These are phyloP conservation scores for Aspergillus indologenus DNA, from an alignment of 495 filamentous ascomycete genomes.

Conservation along the genomic window DNA sequence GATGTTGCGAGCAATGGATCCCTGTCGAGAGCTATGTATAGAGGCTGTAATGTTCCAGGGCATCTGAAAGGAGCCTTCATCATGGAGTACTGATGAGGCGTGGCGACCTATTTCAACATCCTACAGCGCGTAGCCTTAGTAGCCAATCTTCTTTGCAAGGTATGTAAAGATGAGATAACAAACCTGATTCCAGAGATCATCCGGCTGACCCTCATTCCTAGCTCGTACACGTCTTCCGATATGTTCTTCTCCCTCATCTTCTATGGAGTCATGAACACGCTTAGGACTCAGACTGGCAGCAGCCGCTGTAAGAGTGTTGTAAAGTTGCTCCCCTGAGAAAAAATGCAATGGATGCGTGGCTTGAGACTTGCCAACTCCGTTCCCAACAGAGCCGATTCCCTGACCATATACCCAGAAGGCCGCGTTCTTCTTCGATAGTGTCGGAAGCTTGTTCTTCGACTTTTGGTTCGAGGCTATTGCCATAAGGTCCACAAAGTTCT, in stretches of 20 bases:
- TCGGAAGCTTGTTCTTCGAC: conserved; percentile 32
- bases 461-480: conserved; percentile 44
- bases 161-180: background rate
- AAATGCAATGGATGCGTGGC: conserved; percentile 44
- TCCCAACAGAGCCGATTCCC: conserved; percentile 57
- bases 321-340: conserved; percentile 56
- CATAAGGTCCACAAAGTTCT: conserved; percentile 57
- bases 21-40: conserved; percentile 52
- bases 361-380: conserved; percentile 39
- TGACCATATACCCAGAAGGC: conserved; percentile 49
- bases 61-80: conserved; percentile 59
- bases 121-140: conserved; percentile 20
- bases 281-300: conserved; percentile 31
- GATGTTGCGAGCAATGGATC: conserved; percentile 32
- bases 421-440: conserved; percentile 55
- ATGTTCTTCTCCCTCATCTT: conserved; percentile 32
- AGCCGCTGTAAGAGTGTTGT: conserved; percentile 40
- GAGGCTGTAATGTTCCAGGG: conserved; percentile 71
- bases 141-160: background rate
- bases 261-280: conserved; percentile 34
- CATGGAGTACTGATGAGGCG: conserved; percentile 53
- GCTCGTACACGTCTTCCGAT: conserved; percentile 46
- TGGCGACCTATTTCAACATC: conserved; percentile 61
- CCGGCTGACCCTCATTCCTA: conserved; percentile 27
- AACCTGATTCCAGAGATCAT: conserved; percentile 22